These are phyloP conservation scores for Besnoitia besnoiti DNA, from an alignment of 169 alveolate species.

Conservation along the genomic window DNA sequence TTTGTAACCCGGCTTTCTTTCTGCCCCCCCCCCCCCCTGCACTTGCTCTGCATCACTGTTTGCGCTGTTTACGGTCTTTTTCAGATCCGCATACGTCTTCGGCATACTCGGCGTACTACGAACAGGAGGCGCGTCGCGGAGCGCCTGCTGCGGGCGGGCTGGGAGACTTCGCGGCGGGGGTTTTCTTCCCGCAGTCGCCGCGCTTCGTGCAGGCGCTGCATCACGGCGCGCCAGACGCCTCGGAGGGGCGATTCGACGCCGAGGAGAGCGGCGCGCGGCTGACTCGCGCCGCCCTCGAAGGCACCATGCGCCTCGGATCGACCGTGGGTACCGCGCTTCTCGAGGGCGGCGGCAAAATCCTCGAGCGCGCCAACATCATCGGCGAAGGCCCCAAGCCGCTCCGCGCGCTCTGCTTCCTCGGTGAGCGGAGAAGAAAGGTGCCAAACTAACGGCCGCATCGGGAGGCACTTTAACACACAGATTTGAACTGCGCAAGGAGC, in stretches of 20 bases:
- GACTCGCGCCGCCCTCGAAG: neutral
- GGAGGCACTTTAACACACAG: neutral
- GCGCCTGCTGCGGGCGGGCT: too few species aligned
- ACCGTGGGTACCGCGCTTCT: neutral
- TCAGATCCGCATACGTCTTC: too few species aligned
- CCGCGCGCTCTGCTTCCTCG: conserved; percentile 60
- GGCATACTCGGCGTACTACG: too few species aligned
- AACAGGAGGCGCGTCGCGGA: too few species aligned
- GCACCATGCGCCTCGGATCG: neutral
- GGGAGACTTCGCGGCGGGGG: neutral
- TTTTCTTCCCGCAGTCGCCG: neutral
- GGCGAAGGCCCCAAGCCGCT: conserved; percentile 67
- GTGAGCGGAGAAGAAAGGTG: conserved; percentile 22
- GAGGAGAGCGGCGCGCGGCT: neutral
- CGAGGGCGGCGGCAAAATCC: neutral
- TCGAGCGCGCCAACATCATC: conserved; percentile 23
- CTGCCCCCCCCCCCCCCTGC: too few species aligned
- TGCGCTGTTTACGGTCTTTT: too few species aligned
- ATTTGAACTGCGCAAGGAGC: too few species aligned
- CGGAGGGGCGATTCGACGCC: neutral
- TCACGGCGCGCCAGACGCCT: neutral
- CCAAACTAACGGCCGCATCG: too few species aligned
- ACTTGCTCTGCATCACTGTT: too few species aligned
- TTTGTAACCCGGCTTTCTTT: too few species aligned
- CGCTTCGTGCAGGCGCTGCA: neutral